Evolutionary conservation across 192 early-diverging fungal species (phyloP).

Genomic region (Coemansia sp.): DNA sequence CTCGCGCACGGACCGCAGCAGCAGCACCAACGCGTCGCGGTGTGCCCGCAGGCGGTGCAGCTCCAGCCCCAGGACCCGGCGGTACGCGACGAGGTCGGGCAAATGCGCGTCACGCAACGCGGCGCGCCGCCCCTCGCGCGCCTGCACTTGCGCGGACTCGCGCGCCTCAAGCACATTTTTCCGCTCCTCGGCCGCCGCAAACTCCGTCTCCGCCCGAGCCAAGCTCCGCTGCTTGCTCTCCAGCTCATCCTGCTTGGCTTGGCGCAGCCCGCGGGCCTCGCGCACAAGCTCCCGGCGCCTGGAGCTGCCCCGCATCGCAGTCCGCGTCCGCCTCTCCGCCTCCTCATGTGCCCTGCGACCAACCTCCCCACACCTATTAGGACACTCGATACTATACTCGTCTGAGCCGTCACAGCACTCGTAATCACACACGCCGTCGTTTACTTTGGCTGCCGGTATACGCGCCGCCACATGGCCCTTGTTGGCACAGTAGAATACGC

Average conservation of each 20-base stretch:
- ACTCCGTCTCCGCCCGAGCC: slow-evolving; percentile 1
- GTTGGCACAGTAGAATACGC: slow-evolving; percentile 80
- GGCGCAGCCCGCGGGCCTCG: slow-evolving; percentile 20
- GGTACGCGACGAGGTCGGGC: slow-evolving; percentile 13
- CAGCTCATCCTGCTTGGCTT: slow-evolving; percentile 15
- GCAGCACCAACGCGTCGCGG: slow-evolving; percentile 20
- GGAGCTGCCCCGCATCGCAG: slow-evolving; percentile 12
- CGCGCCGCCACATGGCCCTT: slow-evolving; percentile 61
- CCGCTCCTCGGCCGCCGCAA: slow-evolving; percentile 24
- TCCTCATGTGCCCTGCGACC: slow-evolving; percentile 33
- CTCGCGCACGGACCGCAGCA: slow-evolving; percentile 51
- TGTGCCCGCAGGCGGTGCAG: slow-evolving; percentile 23
- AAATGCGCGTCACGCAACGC: slow-evolving; percentile 34
- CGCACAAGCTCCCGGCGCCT: slow-evolving; percentile 20
- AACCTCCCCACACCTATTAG: slow-evolving; percentile 68
- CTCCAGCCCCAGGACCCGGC: slow-evolving; percentile 14
- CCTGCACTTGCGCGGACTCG: background rate
- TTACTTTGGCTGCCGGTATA: slow-evolving; percentile 71
- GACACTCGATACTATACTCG: slow-evolving; percentile 67
- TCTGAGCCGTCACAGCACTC: slow-evolving; percentile 97
- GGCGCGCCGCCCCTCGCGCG: background rate
- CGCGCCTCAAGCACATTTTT: slow-evolving; percentile 26
- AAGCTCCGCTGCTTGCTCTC: slow-evolving; percentile 7
- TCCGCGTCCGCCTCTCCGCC: slow-evolving; percentile 8
- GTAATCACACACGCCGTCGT: slow-evolving; percentile 92